A percentile compares a stretch with the other conserved stretches of the same genome.
These are phyloP conservation scores for Sarcomyxa edulis DNA, from an alignment of 768 basidiomycete species.

Conservation along the genomic window DNA sequence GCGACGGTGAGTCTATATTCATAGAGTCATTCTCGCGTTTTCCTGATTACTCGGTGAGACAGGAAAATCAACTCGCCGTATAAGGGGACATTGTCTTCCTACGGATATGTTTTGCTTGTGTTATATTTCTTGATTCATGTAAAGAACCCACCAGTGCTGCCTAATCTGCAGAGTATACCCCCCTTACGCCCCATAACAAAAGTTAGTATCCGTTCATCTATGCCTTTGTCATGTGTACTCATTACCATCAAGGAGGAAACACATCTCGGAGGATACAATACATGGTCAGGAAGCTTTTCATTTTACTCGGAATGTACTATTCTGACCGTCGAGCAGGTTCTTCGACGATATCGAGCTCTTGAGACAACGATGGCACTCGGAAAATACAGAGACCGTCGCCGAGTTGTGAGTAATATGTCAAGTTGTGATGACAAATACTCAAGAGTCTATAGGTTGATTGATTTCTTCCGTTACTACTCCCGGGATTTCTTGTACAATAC, in stretches of 20 bases:
- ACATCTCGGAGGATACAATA: conserved; percentile 75
- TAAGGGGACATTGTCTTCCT: conserved; percentile 92
- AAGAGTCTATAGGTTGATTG: conserved; percentile 64
- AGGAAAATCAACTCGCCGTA: conserved; percentile 99
- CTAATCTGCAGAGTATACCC: conserved; percentile 94
- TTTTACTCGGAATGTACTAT: conserved; percentile 4
- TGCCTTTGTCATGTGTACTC: conserved; percentile 10
- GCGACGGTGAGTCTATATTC: conserved; percentile 52
- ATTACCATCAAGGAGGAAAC: conserved; percentile 58
- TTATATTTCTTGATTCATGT: conserved; percentile 98
- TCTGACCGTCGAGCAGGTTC: conserved; percentile 51
- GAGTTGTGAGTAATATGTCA: conserved; percentile 63
- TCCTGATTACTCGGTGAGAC: conserved; percentile 5
- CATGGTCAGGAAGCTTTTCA: conserved; percentile 45
- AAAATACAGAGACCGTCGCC: conserved; percentile 88
- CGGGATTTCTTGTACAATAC: conserved; percentile 91
- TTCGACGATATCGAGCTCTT: conserved; percentile 96
- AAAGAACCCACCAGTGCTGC: conserved; percentile 94
- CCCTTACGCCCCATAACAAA: conserved; percentile 82
- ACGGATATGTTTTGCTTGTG: conserved; percentile 96
- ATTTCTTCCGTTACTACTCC: conserved; percentile 96
- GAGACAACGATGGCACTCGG: conserved; percentile 89
- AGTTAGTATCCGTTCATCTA: conserved; percentile 26
- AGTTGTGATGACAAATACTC: too few relatives aligned
- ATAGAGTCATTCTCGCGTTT: conserved; percentile 1